A percentile compares a stretch with the other conserved stretches of the same genome.
These are phyloP conservation scores for Paxillus rubicundulus DNA, from an alignment of 768 basidiomycete species.

Conservation along the genomic window DNA sequence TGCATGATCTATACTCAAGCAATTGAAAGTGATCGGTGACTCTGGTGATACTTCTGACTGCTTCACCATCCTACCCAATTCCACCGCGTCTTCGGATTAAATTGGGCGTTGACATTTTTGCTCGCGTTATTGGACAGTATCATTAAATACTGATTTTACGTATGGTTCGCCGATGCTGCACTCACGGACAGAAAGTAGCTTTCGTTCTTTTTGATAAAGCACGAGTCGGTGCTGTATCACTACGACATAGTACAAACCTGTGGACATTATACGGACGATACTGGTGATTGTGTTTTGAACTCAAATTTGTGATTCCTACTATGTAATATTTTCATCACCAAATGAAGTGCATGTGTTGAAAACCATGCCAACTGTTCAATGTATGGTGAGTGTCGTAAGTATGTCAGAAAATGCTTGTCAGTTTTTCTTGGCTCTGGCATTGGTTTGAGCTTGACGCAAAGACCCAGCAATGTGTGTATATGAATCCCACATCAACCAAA, in stretches of 20 bases:
- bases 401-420: conserved; percentile 10
- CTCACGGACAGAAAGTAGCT: neutral
- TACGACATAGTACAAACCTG: neutral
- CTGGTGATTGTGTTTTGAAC: neutral
- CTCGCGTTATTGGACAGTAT: neutral
- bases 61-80: conserved; percentile 48
- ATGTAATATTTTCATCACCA: neutral
- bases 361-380: too few relatives aligned
- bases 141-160: neutral
- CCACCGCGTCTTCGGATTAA: neutral
- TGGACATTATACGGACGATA: conserved; percentile 18
- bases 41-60: conserved; percentile 59
- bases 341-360: too few relatives aligned
- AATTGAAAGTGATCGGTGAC: conserved; percentile 56
- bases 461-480: conserved; percentile 66
- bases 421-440: conserved; percentile 36
- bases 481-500: conserved; percentile 76
- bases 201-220: conserved; percentile 7
- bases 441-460: conserved; percentile 43
- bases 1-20: neutral
- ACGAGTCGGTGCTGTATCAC: neutral
- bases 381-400: too few relatives aligned
- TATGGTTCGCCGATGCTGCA: neutral
- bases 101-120: neutral
- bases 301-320: neutral